Conservation (phyloP, 345 rosid species). For the Gossypium longicalyx region DNA sequence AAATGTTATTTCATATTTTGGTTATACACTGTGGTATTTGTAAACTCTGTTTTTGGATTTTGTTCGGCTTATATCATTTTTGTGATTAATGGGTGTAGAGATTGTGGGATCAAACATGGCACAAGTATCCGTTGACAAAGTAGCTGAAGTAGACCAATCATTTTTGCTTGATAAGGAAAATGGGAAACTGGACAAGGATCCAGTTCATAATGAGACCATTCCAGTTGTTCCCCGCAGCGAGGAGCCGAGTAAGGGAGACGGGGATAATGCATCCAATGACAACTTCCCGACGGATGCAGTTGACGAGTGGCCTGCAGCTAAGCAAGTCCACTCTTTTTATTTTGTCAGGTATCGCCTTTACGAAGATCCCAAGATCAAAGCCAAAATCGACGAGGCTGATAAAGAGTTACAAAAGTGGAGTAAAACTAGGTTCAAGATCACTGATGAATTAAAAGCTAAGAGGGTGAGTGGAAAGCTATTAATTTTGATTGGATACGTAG, state of each 20-base stretch:
- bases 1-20: neutral
- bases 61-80: constrained; percentile 16
- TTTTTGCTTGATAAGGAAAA: constrained; percentile 35
- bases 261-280: constrained; percentile 32
- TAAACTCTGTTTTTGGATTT: constrained; percentile 11
- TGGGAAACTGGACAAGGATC: constrained; percentile 45
- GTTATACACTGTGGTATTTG: neutral
- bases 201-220: constrained; percentile 34
- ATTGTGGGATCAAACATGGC: constrained; percentile 70
- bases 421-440: constrained; percentile 34
- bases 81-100: constrained; percentile 69
- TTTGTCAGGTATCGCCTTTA: constrained; percentile 46
- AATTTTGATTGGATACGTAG: neutral
- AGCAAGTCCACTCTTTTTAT: constrained; percentile 59
- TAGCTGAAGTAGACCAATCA: constrained; percentile 32
- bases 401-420: constrained; percentile 49
- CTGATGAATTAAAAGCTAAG: constrained; percentile 46
- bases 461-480: constrained; percentile 44
- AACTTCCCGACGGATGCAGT: constrained; percentile 57
- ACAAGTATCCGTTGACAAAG: constrained; percentile 46
- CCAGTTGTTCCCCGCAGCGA: constrained; percentile 58
- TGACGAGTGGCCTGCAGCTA: constrained; percentile 80
- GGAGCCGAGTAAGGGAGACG: constrained; percentile 42
- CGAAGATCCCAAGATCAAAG: constrained; percentile 60
- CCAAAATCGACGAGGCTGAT: constrained; percentile 60